Evolutionary conservation across 495 filamentous ascomycete species (phyloP), one percentile per base, ranked within the genome.

Genomic region (Rostrohypoxylon terebratum): DNA sequence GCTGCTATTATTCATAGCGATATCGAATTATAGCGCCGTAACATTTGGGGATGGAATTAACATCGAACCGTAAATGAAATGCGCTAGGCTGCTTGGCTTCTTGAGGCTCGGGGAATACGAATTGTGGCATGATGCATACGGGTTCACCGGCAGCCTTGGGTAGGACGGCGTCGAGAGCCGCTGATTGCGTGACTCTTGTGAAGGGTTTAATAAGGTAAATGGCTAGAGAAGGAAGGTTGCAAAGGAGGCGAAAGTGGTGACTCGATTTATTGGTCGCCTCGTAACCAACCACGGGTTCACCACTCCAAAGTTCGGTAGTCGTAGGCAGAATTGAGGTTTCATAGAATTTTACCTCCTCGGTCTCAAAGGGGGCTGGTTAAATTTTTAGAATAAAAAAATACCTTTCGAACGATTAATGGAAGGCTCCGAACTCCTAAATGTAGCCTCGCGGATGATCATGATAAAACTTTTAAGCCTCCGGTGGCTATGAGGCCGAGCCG

Each of bases 61-160:
- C n/a, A 14, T 53, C 4, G 23, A 7, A 1, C 20, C 5, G 13
- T 53, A 23, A 1, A 13, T 6, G n/a, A 23, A 38, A 6, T 42
- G 33, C n/a, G 18, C 28, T 59, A 47, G 58, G 58, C 58, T 36
- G 20, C 48, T 23, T 25, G 4, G 48, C 48, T 14, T 11, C 8
- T 13, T 42, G 55, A 59, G 55, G 34, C 36, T 59, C 20, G 18
- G 31, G 51, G 36, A 42, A 42, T 40, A 14, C 55, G 20, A 7
- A 20, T 5, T 40, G 23, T 42, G 36, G 36, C n/a, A 59, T 59
- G 54, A 40, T 58, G 6, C 23, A 23, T 50, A 50, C 47, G 47
- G 10, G 2, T 25, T 50, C 7, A 4, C 18, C 18, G 9, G 18
- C 21, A 25, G 18, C 47, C 18, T 50, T 25, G 20, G 47, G 47